Conservation (phyloP, 192 early-diverging fungal genomes). For the Obelidium mucronatum region DNA sequence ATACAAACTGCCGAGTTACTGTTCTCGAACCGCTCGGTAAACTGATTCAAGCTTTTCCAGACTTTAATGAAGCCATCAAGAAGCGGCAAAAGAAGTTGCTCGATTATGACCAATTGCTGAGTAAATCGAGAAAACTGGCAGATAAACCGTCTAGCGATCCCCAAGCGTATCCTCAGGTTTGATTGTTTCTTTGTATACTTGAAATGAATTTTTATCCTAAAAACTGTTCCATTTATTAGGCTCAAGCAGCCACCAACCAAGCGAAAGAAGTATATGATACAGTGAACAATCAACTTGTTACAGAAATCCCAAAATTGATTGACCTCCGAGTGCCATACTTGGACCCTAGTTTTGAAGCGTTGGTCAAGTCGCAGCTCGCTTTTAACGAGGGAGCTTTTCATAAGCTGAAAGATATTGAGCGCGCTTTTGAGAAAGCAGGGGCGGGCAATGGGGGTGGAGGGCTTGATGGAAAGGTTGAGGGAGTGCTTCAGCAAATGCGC, state of each 20-base stretch:
- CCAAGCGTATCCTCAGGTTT: constrained; percentile 23
- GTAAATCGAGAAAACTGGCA: constrained; percentile 80
- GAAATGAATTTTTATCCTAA: no score
- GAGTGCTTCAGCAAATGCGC: constrained; percentile 87
- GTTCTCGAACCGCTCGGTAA: constrained; percentile 91
- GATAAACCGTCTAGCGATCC: constrained; percentile 83
- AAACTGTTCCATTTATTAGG: constrained; percentile 52
- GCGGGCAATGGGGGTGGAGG: constrained; percentile 52
- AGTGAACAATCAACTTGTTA: constrained; percentile 81
- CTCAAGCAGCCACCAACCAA: constrained; percentile 80
- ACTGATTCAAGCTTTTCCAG: constrained; percentile 83
- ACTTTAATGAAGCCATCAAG: constrained; percentile 92
- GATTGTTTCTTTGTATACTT: background rate
- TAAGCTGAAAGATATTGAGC: constrained; percentile 68
- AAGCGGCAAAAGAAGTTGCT: constrained; percentile 86
- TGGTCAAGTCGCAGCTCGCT: constrained; percentile 91
- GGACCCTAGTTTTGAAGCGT: constrained; percentile 95
- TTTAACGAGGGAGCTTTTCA: constrained; percentile 87
- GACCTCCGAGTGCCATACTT: constrained; percentile 87
- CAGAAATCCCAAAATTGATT: constrained; percentile 91
- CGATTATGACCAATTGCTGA: constrained; percentile 84
- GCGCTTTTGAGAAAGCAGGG: constrained; percentile 48
- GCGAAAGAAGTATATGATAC: constrained; percentile 81
- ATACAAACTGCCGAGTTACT: constrained; percentile 83
- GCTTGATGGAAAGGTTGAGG: constrained; percentile 79